These are phyloP conservation scores for Wickerhamomyces sp. DNA, from an alignment of 1,139 yeast species.

Conservation along the genomic window DNA sequence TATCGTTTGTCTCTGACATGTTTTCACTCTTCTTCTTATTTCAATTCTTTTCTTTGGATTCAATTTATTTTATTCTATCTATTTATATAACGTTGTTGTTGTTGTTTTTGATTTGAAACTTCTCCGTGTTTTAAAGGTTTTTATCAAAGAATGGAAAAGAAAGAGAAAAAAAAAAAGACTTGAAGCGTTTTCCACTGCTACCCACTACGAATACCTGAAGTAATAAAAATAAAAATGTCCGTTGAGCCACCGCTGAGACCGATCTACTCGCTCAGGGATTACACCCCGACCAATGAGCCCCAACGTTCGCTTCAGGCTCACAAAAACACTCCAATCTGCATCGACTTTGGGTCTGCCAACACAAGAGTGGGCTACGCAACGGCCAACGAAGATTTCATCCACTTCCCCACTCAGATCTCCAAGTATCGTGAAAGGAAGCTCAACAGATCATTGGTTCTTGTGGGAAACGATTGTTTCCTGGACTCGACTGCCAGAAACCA, in stretches of 20 bases:
- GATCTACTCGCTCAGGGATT: conserved; percentile 18
- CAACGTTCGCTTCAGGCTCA: conserved; percentile 57
- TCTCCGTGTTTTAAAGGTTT: no score
- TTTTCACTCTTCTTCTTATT: no score
- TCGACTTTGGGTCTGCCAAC: conserved; percentile 70
- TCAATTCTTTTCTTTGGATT: background rate
- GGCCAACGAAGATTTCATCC: conserved; percentile 48
- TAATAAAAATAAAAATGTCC: no score
- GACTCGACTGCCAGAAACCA: conserved; percentile 68
- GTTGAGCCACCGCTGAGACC: no score
- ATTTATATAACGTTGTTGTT: background rate
- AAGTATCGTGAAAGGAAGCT: conserved; percentile 74
- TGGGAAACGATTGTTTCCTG: conserved; percentile 76
- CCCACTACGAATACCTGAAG: no score
- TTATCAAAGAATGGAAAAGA: no score
- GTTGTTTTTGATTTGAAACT: no score
- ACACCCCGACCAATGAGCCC: conserved; percentile 17
- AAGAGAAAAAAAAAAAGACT: no score
- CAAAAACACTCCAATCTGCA: conserved; percentile 65
- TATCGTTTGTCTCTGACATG: conserved; percentile 6
- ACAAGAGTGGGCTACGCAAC: conserved; percentile 71
- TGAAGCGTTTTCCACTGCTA: no score
- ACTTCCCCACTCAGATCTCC: conserved; percentile 66
- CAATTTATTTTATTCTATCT: background rate
- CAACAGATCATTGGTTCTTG: conserved; percentile 58